Evolutionary conservation across 805 yeast species (phyloP), one percentile per base, ranked within the genome.

Genomic region (Komagataella pseudopastoris): DNA sequence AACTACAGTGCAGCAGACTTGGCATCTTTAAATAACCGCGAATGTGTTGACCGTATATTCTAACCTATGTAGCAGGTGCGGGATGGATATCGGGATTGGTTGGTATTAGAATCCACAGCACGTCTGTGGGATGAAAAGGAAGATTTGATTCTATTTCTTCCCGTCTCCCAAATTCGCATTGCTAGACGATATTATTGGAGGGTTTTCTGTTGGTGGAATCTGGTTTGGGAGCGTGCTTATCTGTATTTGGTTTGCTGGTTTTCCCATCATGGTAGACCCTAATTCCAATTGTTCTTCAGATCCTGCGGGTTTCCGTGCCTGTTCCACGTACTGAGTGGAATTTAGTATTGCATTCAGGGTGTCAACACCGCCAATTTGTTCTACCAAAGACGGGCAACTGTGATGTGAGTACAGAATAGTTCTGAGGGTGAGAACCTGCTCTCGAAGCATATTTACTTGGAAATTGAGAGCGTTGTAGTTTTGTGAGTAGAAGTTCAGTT

Each of bases 391-490:
- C 1, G 65, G 63, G 57, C 81, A 78, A 47, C 77, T 78, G 54
- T 72, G 76, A 56, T 81, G 85, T 7, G 72, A 67, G 22, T 65
- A 60, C 10, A 83, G 53, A 2, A 80, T 60, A 1, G 75, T 68
- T 46, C 78, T 71, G 22, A 84, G 60, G 6, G 71, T 63, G 30
- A 75, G 57, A 14, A 85, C 69, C 58, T 81, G 85, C 49, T 81
- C 83, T 44, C 82, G 69, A 51, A 86, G 65, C 39, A 71, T 73
- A n/a, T 69, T 67, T 6, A 82, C 76, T 54, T 86, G 85, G 2
- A 69, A 65, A 12, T 80, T 74, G 50, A 89, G 66, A 45, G 78
- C 78, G 20, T 83, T 77, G 65, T 86, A 88, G 55, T 89, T 90
- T 8, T 73, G 65, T 16, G 85, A 74, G 62, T 81, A 88, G 58